Conservation (phyloP, 257 asterid species). For the Dorcoceras hygrometricum region DNA sequence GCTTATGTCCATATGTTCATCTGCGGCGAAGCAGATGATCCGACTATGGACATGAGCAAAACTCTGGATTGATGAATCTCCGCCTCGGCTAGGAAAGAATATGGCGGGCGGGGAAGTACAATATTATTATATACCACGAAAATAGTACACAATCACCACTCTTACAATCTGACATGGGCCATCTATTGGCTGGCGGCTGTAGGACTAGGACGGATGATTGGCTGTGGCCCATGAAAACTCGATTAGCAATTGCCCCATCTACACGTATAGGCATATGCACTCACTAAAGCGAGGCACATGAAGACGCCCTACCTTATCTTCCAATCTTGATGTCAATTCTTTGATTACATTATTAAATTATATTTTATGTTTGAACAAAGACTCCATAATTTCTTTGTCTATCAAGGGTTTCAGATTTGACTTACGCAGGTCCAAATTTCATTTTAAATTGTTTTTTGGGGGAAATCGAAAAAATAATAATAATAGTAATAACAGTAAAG, state of each 20-base stretch:
- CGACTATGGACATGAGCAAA: too few relatives aligned
- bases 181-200: slow-evolving; percentile 6
- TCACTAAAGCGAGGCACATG: slow-evolving; percentile 34
- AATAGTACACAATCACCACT: too few relatives aligned
- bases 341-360: neutral
- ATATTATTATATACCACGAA: too few relatives aligned
- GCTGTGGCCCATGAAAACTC: slow-evolving; percentile 21
- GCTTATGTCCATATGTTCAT: too few relatives aligned
- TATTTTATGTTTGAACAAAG: neutral
- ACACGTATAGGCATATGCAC: slow-evolving; percentile 32
- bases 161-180: neutral
- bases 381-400: slow-evolving; percentile 5
- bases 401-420: neutral
- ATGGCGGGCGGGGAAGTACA: too few relatives aligned
- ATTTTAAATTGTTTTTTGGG: too few relatives aligned
- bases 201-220: slow-evolving; percentile 20
- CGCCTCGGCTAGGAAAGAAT: too few relatives aligned
- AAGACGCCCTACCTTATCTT: slow-evolving; percentile 35
- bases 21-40: too few relatives aligned
- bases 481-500: too few relatives aligned
- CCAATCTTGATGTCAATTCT: slow-evolving; percentile 24
- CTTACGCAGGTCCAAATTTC: too few relatives aligned
- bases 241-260: slow-evolving; percentile 27
- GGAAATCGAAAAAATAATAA: too few relatives aligned
- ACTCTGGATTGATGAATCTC: too few relatives aligned